Base-by-base conservation (phyloP, 2,329 filamentous ascomycete genomes). In the Pseudogymnoascus sp. region DNA sequence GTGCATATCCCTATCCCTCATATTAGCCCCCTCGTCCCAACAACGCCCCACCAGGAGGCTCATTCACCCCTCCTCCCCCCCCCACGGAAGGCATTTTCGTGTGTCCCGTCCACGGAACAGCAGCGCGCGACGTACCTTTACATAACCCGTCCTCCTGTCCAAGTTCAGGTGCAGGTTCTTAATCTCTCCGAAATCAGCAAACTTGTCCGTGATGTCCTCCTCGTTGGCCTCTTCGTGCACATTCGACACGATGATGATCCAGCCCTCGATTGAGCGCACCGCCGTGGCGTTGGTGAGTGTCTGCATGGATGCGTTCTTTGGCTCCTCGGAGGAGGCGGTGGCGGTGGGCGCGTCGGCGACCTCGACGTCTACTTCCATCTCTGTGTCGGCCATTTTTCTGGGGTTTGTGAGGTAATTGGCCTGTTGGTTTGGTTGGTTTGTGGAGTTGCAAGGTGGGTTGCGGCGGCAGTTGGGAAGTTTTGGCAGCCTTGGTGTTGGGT, bases 141-240 rank as follows among this genome's bases (percentile, higher is more conserved):
- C 90, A 70, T 93, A 94, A 72, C 90, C 90, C 64, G 88, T 93
- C 69, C 90, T 80, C 60, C 90, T 81, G 72, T 94, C 90, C 65
- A 94, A 77, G 71, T 94, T 94, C 71, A 94, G 75, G 71, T 94
- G 90, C 71, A 93, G 73, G 71, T 94, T 94, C 81, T 92, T 92
- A 70, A 94, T 90, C 75, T 93, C 88, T 68, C 90, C 90, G 71
- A 83, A 94, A 69, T 94, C 90, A 70, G 85, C 88, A 73, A 94
- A 94, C 73, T 86, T 81, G 73, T 94, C 90, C 70, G 88, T 88
- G 61, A 94, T 74, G 50, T 89, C 86, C 77, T 94, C 90, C 76
- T 94, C 90, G 68, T 87, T 88, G 58, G 90, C 89, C 74, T 94
- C 90, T 72, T 94, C 90, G 77, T 94, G 90, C 35, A 94, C 87